Conservation (phyloP, 1,284 basidiomycete species). For the Ganoderma leucocontextum region DNA sequence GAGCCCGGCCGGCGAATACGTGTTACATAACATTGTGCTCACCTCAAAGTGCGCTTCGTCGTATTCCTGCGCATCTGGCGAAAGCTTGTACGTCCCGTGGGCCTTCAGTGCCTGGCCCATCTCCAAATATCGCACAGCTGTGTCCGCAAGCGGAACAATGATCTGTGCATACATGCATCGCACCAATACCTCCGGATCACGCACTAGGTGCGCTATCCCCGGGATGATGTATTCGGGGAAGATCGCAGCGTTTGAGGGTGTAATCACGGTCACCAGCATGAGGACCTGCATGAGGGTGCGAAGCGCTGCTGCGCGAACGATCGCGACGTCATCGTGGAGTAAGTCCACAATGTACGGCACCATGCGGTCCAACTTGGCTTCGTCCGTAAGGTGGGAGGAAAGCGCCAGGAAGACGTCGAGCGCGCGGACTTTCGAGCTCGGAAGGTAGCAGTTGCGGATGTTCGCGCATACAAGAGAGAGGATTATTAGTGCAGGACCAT, state of each 20-base stretch:
- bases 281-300: slow-evolving; percentile 87
- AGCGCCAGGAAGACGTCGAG: slow-evolving; percentile 91
- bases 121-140: slow-evolving; percentile 87
- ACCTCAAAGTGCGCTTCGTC: slow-evolving; percentile 83
- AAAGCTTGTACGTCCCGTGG: slow-evolving; percentile 76
- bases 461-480: slow-evolving; percentile 90
- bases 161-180: slow-evolving; percentile 90
- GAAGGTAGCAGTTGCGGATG: slow-evolving; percentile 87
- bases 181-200: slow-evolving; percentile 89
- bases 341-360: slow-evolving; percentile 93
- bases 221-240: slow-evolving; percentile 97
- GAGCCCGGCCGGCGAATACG: slow-evolving; percentile 15
- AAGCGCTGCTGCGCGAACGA: slow-evolving; percentile 83
- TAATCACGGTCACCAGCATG: slow-evolving; percentile 87
- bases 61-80: slow-evolving; percentile 74
- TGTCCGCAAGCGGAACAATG: slow-evolving; percentile 85
- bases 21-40: slow-evolving; percentile 25
- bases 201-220: slow-evolving; percentile 83
- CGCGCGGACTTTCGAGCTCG: slow-evolving; percentile 87
- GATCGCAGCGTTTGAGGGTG: slow-evolving; percentile 88
- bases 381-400: slow-evolving; percentile 87
- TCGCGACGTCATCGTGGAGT: slow-evolving; percentile 84
- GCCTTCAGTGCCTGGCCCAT: slow-evolving; percentile 91
- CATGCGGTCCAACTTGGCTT: slow-evolving; percentile 94
- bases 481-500: slow-evolving; percentile 83